Conservation (phyloP, 2,329 filamentous ascomycete genomes). For the Xylaria sp. region DNA sequence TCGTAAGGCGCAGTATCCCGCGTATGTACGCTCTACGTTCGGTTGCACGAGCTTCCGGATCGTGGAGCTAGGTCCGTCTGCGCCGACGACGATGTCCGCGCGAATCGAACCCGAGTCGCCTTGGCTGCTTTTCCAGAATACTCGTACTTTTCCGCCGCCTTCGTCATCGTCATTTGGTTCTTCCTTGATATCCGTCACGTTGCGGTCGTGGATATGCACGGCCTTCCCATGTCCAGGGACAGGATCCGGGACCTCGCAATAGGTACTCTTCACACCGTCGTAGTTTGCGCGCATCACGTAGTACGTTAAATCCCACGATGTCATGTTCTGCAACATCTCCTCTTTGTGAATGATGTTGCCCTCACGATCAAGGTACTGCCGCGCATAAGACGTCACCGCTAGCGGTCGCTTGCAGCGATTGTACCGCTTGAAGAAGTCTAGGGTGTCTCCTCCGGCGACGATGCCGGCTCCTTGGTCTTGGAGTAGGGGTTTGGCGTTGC, state of each 20-base stretch:
- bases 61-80: constrained; percentile 57
- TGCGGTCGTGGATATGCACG: constrained; percentile 50
- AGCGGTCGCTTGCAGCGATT: constrained; percentile 52
- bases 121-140: constrained; percentile 50
- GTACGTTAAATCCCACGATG: constrained; percentile 60
- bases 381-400: constrained; percentile 46
- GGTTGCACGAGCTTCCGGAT: constrained; percentile 51
- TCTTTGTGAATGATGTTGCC: constrained; percentile 51
- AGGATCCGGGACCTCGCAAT: constrained; percentile 48
- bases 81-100: constrained; percentile 56
- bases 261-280: constrained; percentile 52
- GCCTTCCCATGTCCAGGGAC: constrained; percentile 47
- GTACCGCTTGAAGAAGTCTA: constrained; percentile 56
- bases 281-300: constrained; percentile 58
- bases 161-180: neutral
- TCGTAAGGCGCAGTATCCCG: constrained; percentile 57
- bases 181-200: constrained; percentile 48
- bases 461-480: constrained; percentile 62
- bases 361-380: constrained; percentile 51
- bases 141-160: constrained; percentile 40
- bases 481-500: constrained; percentile 55
- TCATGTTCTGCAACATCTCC: constrained; percentile 57
- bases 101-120: constrained; percentile 47
- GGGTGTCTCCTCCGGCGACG: constrained; percentile 57
- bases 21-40: constrained; percentile 48